Conservation (phyloP, 106 monocot species). For the Chionographis japonica region DNA sequence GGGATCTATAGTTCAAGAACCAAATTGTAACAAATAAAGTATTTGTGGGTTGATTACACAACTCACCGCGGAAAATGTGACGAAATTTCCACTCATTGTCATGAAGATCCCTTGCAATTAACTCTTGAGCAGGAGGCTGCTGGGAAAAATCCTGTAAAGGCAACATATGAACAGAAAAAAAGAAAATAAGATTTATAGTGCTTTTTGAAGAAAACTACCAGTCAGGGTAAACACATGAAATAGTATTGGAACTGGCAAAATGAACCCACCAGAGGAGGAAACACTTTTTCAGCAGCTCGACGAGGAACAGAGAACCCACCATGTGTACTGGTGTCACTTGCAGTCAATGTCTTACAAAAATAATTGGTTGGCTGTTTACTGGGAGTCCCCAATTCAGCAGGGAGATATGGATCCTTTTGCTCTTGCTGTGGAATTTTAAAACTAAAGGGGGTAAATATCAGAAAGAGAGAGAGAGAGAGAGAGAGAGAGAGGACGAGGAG, state of each 20-base stretch:
- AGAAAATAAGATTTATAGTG: background rate
- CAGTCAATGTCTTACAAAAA: conserved; percentile 72
- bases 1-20: too few relatives aligned
- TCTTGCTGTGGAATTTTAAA: conserved; percentile 26
- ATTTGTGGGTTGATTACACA: background rate
- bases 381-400: conserved; percentile 38
- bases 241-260: too few relatives aligned
- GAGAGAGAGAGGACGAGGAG: background rate
- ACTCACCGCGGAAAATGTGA: conserved; percentile 82
- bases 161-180: background rate
- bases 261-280: conserved; percentile 52
- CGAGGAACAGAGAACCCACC: conserved; percentile 80
- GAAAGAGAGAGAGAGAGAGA: background rate
- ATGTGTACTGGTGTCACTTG: conserved; percentile 81
- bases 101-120: conserved; percentile 82
- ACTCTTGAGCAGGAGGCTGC: conserved; percentile 82
- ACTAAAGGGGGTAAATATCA: too few relatives aligned
- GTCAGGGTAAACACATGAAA: background rate
- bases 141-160: conserved; percentile 66
- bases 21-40: background rate
- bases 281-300: conserved; percentile 75
- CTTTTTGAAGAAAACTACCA: background rate
- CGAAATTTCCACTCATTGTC: conserved; percentile 92
- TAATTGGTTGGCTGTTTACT: conserved; percentile 59
- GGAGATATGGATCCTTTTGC: conserved; percentile 57